A percentile compares a stretch with the other conserved stretches of the same genome.
phyloP scores from a whole-genome alignment of 495 filamentous ascomycete genomes.

The Hypoxylon crocopeplum region DNA sequence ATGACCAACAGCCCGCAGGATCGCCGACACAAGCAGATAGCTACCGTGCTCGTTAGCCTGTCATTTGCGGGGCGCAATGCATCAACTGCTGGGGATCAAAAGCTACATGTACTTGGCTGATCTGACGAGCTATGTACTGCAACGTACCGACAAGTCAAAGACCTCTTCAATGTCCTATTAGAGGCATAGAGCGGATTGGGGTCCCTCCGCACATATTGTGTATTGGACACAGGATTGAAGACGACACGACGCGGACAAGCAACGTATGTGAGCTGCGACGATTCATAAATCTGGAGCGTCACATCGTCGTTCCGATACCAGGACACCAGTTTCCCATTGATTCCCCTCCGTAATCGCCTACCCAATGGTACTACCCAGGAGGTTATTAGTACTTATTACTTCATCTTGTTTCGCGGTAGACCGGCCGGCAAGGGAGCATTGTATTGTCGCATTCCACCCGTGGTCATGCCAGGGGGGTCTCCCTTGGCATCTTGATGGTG shows the following conservation, averaged over 20 bases:
- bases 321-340: constrained; percentile 20
- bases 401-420: constrained; percentile 24
- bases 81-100: constrained; percentile 5
- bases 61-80: constrained; percentile 34
- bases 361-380: constrained; percentile 1
- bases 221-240: neutral
- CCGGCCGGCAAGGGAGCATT: constrained; percentile 25
- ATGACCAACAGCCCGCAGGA: constrained; percentile 42
- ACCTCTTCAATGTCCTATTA: neutral
- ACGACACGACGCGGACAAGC: constrained; percentile 18
- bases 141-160: neutral
- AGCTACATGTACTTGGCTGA: constrained; percentile 4
- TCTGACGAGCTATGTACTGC: constrained; percentile 8
- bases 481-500: constrained; percentile 35
- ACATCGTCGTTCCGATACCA: constrained; percentile 28
- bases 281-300: constrained; percentile 31
- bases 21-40: constrained; percentile 41
- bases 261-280: constrained; percentile 11
- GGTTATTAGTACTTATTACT: constrained; percentile 22
- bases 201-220: too few species aligned
- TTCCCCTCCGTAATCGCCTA: constrained; percentile 13
- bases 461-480: constrained; percentile 31
- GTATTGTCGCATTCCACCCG: constrained; percentile 26
- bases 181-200: constrained; percentile 1
- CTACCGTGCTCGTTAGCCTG: constrained; percentile 21